Evolutionary conservation across 768 basidiomycete genomes (phyloP).

Genomic region (Naematelia encephala): DNA sequence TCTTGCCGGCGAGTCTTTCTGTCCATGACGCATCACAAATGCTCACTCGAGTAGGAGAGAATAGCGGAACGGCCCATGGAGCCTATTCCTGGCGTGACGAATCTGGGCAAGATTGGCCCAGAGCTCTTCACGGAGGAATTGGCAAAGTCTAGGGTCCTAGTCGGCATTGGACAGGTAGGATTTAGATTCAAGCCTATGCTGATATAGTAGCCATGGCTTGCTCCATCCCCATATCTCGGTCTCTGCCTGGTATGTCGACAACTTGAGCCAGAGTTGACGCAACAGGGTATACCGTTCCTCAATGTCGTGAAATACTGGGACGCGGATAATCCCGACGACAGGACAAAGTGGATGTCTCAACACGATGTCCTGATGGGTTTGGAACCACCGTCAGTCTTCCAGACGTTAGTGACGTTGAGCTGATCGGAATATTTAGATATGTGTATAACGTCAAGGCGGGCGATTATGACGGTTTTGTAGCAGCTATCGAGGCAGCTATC

Average conservation of each 20-base stretch:
- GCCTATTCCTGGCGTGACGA: slow-evolving; percentile 5
- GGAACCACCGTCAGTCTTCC: slow-evolving; percentile 16
- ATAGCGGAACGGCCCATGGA: not conserved
- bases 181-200: not conserved
- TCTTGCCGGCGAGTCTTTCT: slow-evolving; percentile 1
- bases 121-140: slow-evolving; percentile 8
- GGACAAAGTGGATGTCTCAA: slow-evolving; percentile 11
- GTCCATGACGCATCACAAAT: not conserved
- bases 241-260: slow-evolving; percentile 8
- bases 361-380: slow-evolving; percentile 5
- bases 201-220: slow-evolving; percentile 8
- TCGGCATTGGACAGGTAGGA: slow-evolving; percentile 15
- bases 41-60: not conserved
- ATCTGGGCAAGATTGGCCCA: slow-evolving; percentile 9
- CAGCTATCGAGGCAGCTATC: slow-evolving; percentile 3
- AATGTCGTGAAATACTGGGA: slow-evolving; percentile 17
- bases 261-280: not conserved
- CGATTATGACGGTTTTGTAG: slow-evolving; percentile 14
- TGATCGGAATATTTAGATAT: slow-evolving; percentile 3
- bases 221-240: slow-evolving; percentile 11
- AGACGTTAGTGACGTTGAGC: not conserved
- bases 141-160: slow-evolving; percentile 3
- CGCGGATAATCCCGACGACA: slow-evolving; percentile 8
- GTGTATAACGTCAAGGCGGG: slow-evolving; percentile 15
- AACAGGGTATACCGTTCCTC: slow-evolving; percentile 16